Evolutionary conservation across 176 grass and related monocot genomes (phyloP).

Genomic region (Triticum turgidum): DNA sequence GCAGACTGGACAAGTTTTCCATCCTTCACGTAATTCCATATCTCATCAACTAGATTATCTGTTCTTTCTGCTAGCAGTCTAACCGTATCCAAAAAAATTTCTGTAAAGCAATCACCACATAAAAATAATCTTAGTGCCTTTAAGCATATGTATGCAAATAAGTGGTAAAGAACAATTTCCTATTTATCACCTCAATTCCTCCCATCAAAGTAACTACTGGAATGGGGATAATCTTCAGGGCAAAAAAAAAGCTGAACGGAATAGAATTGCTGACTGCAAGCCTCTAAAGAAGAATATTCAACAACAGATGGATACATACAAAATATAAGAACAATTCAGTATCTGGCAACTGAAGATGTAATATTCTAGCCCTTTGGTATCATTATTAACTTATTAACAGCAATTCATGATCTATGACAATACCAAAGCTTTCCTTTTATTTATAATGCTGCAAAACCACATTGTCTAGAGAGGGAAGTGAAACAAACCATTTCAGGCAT

Average conservation of each 20-base stretch:
- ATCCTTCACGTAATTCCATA: background rate
- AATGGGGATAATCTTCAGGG: background rate
- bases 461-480: background rate
- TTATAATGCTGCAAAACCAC: background rate
- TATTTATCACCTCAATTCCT: too few species aligned
- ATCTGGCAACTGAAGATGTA: background rate
- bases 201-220: too few species aligned
- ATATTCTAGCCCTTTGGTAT: background rate
- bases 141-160: background rate
- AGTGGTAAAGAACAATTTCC: background rate
- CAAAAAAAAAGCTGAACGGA: background rate
- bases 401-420: too few species aligned
- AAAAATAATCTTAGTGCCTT: background rate
- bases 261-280: background rate
- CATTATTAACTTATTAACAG: background rate
- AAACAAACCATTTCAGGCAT: conserved; percentile 29
- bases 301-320: background rate
- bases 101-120: background rate
- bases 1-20: background rate
- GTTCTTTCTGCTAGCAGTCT: conserved; percentile 3
- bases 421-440: background rate
- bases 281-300: background rate
- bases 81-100: background rate
- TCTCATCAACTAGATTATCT: conserved; percentile 1
- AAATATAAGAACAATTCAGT: background rate